Base-by-base conservation (phyloP, 1,284 basidiomycete genomes). In the Ustilago xerochloae region DNA sequence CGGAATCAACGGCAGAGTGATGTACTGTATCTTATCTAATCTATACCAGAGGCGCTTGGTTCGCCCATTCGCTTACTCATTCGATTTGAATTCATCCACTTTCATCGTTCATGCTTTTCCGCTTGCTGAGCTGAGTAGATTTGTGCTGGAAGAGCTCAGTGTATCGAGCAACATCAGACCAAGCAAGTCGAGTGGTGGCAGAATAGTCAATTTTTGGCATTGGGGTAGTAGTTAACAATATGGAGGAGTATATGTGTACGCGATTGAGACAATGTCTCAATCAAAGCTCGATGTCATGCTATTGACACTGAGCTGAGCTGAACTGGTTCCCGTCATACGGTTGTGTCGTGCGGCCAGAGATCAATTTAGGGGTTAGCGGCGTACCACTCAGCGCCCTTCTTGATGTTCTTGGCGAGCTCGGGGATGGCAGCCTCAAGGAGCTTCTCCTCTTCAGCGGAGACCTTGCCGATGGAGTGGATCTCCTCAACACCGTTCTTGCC, bases 321-420 rank as follows among this genome's bases (percentile, higher is more conserved):
- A 20, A 3, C 38, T 13, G 6, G 22, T 43, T 2, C 20, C 22
- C 41, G 16, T 43, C 41, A 26, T 43, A 26, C 6, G n/a, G 22
- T 7, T 8, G 7, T 24, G n/a, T 13, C 22, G 22, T 8, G 41
- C 15, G 22, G 41, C 41, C 41, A 43, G n/a, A n/a, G n/a, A 43
- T 20, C 22, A 24, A 33, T 51, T 75, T 80, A 82, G 43, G 79
- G 78, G 60, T 71, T 73, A 50, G 79, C 74, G 32, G 61, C 69
- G 64, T 67, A 73, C 81, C 81, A 84, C 45, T 77, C 64, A 45
- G 81, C 73, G 75, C 82, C 82, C 79, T 84, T 84, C 69, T 78
- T 73, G 67, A 84, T 83, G 81, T 84, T 83, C 82, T 83, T 84
- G 59, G 73, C 77, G 55, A 84, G 81, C 59, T 84, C 81, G 47